These are phyloP conservation scores for Beauveria sp. DNA, from an alignment of 2,329 filamentous ascomycete genomes.

Conservation along the genomic window DNA sequence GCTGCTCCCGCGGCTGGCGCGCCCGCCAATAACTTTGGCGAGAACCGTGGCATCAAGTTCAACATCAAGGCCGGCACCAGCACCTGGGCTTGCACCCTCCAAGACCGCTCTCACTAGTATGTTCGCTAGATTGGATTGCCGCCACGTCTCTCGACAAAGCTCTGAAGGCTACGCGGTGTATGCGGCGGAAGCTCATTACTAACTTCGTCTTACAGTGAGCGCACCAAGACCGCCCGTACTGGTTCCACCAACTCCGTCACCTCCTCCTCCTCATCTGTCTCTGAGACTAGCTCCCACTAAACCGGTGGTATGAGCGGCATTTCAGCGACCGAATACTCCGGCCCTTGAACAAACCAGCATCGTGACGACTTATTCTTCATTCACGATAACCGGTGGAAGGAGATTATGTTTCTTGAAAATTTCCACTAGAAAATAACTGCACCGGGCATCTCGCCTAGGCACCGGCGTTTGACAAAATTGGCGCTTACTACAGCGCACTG, in stretches of 20 bases:
- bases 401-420: not conserved
- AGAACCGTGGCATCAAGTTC: conserved; percentile 37
- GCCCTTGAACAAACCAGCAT: not conserved
- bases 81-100: conserved; percentile 32
- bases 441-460: not conserved
- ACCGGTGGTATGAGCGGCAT: not conserved
- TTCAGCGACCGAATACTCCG: not conserved
- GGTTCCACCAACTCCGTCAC: conserved; percentile 28
- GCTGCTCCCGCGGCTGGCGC: conserved; percentile 15
- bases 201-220: conserved; percentile 26
- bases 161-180: not conserved
- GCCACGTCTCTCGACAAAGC: not conserved
- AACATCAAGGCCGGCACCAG: conserved; percentile 36
- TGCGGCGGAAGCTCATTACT: conserved; percentile 9
- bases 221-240: conserved; percentile 29
- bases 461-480: conserved; percentile 1
- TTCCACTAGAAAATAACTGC: not conserved
- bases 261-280: conserved; percentile 21
- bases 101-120: conserved; percentile 38
- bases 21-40: conserved; percentile 20
- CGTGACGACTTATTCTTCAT: not conserved
- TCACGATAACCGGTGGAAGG: not conserved
- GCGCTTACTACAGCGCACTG: conserved; percentile 1
- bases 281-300: conserved; percentile 7
- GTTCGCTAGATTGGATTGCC: conserved; percentile 14